Evolutionary conservation across 1,139 yeast genomes (phyloP).

Genomic region (Lodderomyces theae): DNA sequence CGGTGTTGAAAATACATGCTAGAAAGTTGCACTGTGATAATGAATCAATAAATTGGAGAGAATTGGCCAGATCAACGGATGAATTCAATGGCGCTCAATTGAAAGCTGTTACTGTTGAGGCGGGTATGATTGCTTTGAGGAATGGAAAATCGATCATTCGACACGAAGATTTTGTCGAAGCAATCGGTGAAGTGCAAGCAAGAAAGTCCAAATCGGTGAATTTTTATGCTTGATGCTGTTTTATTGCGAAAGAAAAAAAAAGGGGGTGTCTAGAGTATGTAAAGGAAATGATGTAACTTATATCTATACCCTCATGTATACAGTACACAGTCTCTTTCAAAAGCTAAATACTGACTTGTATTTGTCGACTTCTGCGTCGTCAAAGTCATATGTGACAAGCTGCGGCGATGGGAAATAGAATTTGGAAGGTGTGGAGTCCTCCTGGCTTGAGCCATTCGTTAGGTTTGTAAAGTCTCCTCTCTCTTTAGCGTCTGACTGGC

Average conservation of each 20-base stretch:
- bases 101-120: constrained; percentile 97
- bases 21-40: constrained; percentile 94
- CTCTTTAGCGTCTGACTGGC: not conserved
- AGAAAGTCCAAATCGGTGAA: constrained; percentile 93
- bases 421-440: not conserved
- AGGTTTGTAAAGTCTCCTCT: not conserved
- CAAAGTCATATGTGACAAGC: constrained; percentile 21
- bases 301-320: not conserved
- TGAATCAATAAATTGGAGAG: constrained; percentile 89
- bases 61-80: constrained; percentile 94
- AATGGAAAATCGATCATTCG: constrained; percentile 88
- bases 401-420: constrained; percentile 31
- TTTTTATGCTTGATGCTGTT: constrained; percentile 64
- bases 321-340: constrained; percentile 11
- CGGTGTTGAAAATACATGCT: constrained; percentile 93
- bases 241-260: not conserved
- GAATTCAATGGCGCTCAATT: constrained; percentile 98
- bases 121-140: constrained; percentile 98
- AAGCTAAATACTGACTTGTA: constrained; percentile 30
- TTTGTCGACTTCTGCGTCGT: constrained; percentile 26
- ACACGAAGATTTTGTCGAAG: constrained; percentile 98
- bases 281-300: too few relatives aligned
- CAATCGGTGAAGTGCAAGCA: constrained; percentile 97
- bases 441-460: not conserved
- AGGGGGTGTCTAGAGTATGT: not conserved